phyloP scores from a whole-genome alignment of 75 land plant genomes.

The Selaginella moellendorffii region DNA sequence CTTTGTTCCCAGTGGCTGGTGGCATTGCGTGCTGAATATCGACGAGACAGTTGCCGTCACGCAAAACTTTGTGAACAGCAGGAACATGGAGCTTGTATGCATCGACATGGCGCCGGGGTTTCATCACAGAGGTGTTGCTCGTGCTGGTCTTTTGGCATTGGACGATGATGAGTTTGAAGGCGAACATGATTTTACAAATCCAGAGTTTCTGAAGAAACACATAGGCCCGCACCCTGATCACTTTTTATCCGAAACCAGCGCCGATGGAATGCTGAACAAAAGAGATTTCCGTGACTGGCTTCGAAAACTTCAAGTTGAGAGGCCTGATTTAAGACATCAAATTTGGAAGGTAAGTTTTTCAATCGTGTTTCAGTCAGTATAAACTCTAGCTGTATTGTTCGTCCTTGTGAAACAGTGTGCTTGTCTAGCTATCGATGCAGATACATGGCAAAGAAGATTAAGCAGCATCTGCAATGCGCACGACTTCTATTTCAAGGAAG shows the following conservation, averaged over 20 bases:
- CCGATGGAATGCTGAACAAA: constrained; percentile 45
- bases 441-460: constrained; percentile 41
- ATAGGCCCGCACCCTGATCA: constrained; percentile 60
- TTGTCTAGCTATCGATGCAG: constrained; percentile 60
- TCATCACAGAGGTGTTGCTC: constrained; percentile 82
- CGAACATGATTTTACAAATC: not conserved
- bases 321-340: constrained; percentile 42
- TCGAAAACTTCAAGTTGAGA: constrained; percentile 58
- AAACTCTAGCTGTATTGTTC: not conserved
- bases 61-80: constrained; percentile 81
- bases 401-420: constrained; percentile 49
- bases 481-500: constrained; percentile 47
- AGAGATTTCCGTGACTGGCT: constrained; percentile 79
- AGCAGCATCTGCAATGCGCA: constrained; percentile 44
- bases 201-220: constrained; percentile 23
- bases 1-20: constrained; percentile 98
- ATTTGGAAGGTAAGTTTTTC: constrained; percentile 67
- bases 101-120: constrained; percentile 93
- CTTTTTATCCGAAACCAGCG: constrained; percentile 54
- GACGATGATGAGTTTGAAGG: constrained; percentile 13
- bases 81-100: constrained; percentile 87
- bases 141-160: constrained; percentile 86
- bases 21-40: constrained; percentile 97
- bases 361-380: not conserved
- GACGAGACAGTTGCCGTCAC: constrained; percentile 88